Evolutionary conservation across 2,329 filamentous ascomycete genomes (phyloP), one percentile per base, ranked within the genome.

Genomic region (Penicillium sp.): DNA sequence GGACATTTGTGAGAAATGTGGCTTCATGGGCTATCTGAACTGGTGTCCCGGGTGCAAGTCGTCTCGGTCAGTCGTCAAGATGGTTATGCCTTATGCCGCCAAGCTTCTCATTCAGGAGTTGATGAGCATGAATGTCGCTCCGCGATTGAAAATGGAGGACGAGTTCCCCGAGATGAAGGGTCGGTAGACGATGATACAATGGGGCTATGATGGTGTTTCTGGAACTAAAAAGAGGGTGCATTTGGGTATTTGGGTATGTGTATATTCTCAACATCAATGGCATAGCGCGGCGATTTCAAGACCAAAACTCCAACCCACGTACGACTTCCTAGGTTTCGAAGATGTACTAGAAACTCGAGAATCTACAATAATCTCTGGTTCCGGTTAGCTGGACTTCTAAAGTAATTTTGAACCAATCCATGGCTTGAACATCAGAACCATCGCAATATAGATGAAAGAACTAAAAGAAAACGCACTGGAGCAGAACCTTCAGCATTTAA

Each of bases 41-140:
- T 97, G 91, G 84, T 99, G 94, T 71, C 90, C 95, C 75, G 91
- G 89, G 4, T 99, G 94, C 75, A 86, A 90, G 77, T 91, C 86
- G 62, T 92, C 89, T 32, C 84, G 88, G 51, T 86, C 88, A 24
- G 90, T 99, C 21, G 88, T 91, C 13, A 88, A 89, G 73, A 96
- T 99, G 88, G 93, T 88, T 27, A 95, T 99, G 82, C 94, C 94
- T 27, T 99, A 99, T 73, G 94, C 94, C 15, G 94, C 94, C 1
- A 97, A 99, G 81, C 76, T 99, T 68, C 78, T 99, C 49, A 90
- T 97, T 42, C 94, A 99, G 78, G 94, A 99, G 76, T 75, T 99
- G 66, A 87, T 96, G 68, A 96, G 91, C 72, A 99, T 99, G 94
- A 99, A 99, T 72, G 91, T 99, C n/a, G 89, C 92, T 56, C 93